Conservation (phyloP, 2,329 filamentous ascomycete genomes). For the Hirsutella minnesotensis region DNA sequence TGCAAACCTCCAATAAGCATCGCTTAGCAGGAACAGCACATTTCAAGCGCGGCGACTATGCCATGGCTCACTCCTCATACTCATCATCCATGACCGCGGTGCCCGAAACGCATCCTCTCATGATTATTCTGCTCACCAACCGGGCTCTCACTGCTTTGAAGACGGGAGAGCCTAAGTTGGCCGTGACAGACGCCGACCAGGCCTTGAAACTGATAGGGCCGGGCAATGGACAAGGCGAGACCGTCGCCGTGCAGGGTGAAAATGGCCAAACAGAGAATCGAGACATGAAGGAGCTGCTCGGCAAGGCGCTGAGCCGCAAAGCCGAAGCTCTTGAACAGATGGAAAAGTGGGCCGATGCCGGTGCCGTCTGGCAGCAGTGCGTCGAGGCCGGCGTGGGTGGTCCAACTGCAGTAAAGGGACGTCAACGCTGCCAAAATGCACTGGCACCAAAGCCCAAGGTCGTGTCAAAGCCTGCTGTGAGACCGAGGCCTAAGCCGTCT, state of each 20-base stretch:
- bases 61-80: slow-evolving; percentile 74
- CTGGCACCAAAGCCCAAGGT: slow-evolving; percentile 54
- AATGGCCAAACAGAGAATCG: slow-evolving; percentile 52
- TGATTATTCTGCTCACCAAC: slow-evolving; percentile 84
- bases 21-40: slow-evolving; percentile 73
- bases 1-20: slow-evolving; percentile 66
- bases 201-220: slow-evolving; percentile 72
- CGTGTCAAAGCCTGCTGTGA: slow-evolving; percentile 31
- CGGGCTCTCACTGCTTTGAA: slow-evolving; percentile 83
- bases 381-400: slow-evolving; percentile 83
- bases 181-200: slow-evolving; percentile 72
- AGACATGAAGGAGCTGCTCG: slow-evolving; percentile 86
- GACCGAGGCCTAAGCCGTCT: slow-evolving; percentile 32
- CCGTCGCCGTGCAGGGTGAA: slow-evolving; percentile 53
- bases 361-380: slow-evolving; percentile 65
- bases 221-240: slow-evolving; percentile 67
- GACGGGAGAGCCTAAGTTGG: slow-evolving; percentile 80
- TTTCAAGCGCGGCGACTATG: slow-evolving; percentile 91
- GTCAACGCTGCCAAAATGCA: slow-evolving; percentile 81
- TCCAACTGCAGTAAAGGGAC: slow-evolving; percentile 68
- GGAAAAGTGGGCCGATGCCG: slow-evolving; percentile 85
- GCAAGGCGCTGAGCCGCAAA: slow-evolving; percentile 87
- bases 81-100: slow-evolving; percentile 63
- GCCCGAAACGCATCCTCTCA: slow-evolving; percentile 68
- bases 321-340: slow-evolving; percentile 92